phyloP scores from a whole-genome alignment of 1,139 yeast species.

The Scheffersomyces illinoinensis region DNA sequence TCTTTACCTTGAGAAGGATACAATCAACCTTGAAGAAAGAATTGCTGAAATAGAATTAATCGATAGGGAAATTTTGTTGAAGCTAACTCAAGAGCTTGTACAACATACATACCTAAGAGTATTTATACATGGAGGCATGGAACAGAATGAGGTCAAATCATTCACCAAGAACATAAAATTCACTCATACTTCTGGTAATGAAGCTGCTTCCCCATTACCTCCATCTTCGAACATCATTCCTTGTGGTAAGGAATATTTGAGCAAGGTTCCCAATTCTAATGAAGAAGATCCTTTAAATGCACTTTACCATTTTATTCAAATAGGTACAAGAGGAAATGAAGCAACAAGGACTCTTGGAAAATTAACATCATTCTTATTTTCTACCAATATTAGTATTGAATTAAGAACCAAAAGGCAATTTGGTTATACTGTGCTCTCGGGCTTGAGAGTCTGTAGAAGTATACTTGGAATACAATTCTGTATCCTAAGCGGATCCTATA shows the following conservation, averaged over 20 bases:
- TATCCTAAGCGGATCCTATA: conserved; percentile 47
- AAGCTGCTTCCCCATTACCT: not conserved
- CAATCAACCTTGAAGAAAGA: conserved; percentile 54
- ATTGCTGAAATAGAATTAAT: conserved; percentile 34
- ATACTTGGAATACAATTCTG: conserved; percentile 59
- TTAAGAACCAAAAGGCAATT: conserved; percentile 55
- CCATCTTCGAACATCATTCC: conserved; percentile 33
- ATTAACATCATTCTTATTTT: conserved; percentile 46
- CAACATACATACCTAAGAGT: conserved; percentile 30
- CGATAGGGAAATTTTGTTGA: conserved; percentile 21
- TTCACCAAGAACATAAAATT: conserved; percentile 15
- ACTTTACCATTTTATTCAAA: conserved; percentile 53
- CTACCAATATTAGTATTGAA: conserved; percentile 40
- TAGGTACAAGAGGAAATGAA: conserved; percentile 45
- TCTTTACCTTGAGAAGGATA: conserved; percentile 51
- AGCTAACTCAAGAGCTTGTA: conserved; percentile 20
- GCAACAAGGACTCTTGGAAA: conserved; percentile 37
- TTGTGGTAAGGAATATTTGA: conserved; percentile 31
- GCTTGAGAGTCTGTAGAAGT: conserved; percentile 49
- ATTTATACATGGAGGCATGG: conserved; percentile 52
- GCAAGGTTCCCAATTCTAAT: conserved; percentile 25
- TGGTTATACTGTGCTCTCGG: conserved; percentile 51
- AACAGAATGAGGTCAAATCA: conserved; percentile 8
- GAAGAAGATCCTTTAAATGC: conserved; percentile 50
- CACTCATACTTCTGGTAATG: conserved; percentile 10